Evolutionary conservation across 73 alveolate genomes (phyloP), one percentile per base, ranked within the genome.

Genomic region (Paramecium tetraurelia): DNA sequence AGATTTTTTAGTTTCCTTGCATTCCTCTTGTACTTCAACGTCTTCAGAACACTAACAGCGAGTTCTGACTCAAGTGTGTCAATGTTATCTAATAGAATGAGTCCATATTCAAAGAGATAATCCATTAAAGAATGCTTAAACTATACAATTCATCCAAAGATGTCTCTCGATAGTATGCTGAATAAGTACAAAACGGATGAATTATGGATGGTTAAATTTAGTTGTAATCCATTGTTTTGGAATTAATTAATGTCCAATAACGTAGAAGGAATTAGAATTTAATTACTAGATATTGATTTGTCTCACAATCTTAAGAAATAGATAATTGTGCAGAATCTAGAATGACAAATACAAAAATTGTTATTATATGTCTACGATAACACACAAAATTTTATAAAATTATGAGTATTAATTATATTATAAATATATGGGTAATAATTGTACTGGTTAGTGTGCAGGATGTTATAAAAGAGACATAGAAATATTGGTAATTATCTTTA

Each of bases 381-480:
- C 31, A 31, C 24, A 33, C 6, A 63, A 63, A 63, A 63, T 3
- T 1, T 3, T 12, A 63, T 27, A 63, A 53, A 53, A 22, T n/a
- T 18, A 53, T 63, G 44, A 63, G 18, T 63, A 22, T 63, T 22
- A 53, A 53, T 53, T 53, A 53, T 53, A 53, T 53, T 16, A 16
- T 53, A 53, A 31, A 63, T 72, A 33, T 35, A 72, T 72, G 86
- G 86, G 86, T 72, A 72, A 72, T 43, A 72, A 72, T 72, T 72
- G 86, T 36, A 38, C 31, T 36, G 86, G 59, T 12, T 38, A 72
- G 10, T 72, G 86, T 40, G 57, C 59, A 1, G 86, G 86, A 33
- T 72, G 86, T 18, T 72, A 72, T 4, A 72, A 40, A 18, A 31
- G 86, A 33, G 86, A 72, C 21, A 12, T 63, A 14, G 86, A 72